Conservation (phyloP, 805 yeast genomes). For the Suhomyces pyralidae region DNA sequence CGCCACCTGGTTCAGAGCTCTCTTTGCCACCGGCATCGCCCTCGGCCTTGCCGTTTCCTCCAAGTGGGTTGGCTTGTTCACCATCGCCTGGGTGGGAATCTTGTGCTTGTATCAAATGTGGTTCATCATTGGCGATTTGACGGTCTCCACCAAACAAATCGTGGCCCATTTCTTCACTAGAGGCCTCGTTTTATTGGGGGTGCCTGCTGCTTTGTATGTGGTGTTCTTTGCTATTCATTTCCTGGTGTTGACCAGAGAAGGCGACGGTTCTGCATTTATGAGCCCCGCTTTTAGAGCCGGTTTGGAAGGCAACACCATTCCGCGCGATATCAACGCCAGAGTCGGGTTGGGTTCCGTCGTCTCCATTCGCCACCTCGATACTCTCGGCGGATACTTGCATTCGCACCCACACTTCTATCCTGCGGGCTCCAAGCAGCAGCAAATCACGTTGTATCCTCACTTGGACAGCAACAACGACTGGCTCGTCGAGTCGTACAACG, state of each 20-base stretch:
- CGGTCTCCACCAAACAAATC: conserved; percentile 44
- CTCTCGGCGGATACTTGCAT: conserved; percentile 79
- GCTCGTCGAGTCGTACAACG: conserved; percentile 65
- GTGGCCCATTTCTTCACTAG: conserved; percentile 49
- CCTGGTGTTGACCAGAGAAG: conserved; percentile 52
- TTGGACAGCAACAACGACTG: conserved; percentile 72
- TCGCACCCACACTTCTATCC: conserved; percentile 72
- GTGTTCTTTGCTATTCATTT: conserved; percentile 64
- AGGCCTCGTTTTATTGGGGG: conserved; percentile 50
- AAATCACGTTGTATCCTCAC: conserved; percentile 76
- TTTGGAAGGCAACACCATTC: conserved; percentile 58
- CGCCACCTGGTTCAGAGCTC: conserved; percentile 53
- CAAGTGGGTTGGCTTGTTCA: conserved; percentile 84
- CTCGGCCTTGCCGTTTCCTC: conserved; percentile 71
- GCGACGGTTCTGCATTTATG: conserved; percentile 72
- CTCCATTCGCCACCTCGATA: conserved; percentile 63
- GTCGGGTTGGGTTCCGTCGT: conserved; percentile 73
- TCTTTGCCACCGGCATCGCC: conserved; percentile 63
- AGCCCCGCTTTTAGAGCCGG: conserved; percentile 68
- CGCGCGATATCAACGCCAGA: conserved; percentile 54
- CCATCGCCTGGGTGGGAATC: conserved; percentile 73
- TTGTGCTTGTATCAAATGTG: conserved; percentile 61
- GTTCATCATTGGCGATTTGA: conserved; percentile 71
- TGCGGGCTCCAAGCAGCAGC: conserved; percentile 83
- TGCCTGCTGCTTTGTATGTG: conserved; percentile 57